Evolutionary conservation across 192 early-diverging fungal genomes (phyloP), one percentile per base, ranked within the genome.

Genomic region (Dimargaris xerosporica): DNA sequence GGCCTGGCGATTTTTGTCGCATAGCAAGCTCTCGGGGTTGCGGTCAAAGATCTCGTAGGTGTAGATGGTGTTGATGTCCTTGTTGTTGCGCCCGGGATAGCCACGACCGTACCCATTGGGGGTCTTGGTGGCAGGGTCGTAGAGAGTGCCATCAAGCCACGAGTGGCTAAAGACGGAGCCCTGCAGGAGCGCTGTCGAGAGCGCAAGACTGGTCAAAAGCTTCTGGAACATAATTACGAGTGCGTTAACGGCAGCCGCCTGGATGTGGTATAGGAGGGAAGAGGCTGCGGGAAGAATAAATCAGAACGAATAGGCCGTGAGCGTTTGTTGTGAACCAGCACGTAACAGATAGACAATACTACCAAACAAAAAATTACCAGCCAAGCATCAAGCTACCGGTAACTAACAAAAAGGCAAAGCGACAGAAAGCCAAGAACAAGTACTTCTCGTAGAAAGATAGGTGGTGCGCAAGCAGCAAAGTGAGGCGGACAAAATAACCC

Each of bases 71-170:
- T 84, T 77, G 42, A 74, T 71, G 19, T 77, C 62, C 16, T 61
- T 65, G 46, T 74, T 68, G 0, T 56, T 54, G 17, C 82, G 80
- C 0, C 78, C 72, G 1, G 75, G 75, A 50, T 81, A 84, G 16
- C 78, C 77, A 39, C 77, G 73, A 0, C 72, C 28, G 43, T 74
- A 84, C 5, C 78, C 82, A 28, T 67, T 63, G 47, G 80, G 80
- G 2, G 48, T 21, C 12, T 70, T 54, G 31, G 67, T 71, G 23
- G 54, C 29, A 0, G 73, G 73, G 52, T 77, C 77, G 52, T 69
- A 79, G 45, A 39, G 3, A 39, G 34, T 39, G 34, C 79, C 77
- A 64, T 82, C 81, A 17, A 80, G 65, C 81, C 81, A 82, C 42
- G 75, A 77, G 71, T 82, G 81, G 55, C 73, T 79, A 64, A 72